These are phyloP conservation scores for Jaminaea rosea DNA, from an alignment of 1,284 basidiomycete genomes.

Conservation along the genomic window DNA sequence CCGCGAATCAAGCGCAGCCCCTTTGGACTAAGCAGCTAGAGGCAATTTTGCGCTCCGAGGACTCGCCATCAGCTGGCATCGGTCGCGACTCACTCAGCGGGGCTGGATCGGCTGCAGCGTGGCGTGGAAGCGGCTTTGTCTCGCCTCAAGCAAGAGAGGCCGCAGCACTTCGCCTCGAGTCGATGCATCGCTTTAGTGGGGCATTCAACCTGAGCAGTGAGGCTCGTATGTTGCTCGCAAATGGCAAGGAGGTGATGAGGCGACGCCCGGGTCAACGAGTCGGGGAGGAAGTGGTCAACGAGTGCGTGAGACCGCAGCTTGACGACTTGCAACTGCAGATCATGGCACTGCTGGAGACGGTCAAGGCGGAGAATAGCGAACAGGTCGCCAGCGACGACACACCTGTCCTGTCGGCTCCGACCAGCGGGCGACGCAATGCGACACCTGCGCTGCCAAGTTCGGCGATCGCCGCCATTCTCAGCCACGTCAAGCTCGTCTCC, in stretches of 20 bases:
- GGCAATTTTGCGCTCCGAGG: conserved; percentile 21
- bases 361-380: not conserved
- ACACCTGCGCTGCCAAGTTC: not conserved
- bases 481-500: conserved; percentile 5
- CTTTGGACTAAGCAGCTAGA: conserved; percentile 21
- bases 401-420: not conserved
- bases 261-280: conserved; percentile 22
- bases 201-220: conserved; percentile 28
- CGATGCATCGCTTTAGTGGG: conserved; percentile 16
- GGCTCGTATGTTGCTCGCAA: conserved; percentile 17
- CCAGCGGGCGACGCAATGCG: not conserved
- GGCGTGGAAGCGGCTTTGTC: conserved; percentile 47
- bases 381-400: not conserved
- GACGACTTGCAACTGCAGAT: not conserved
- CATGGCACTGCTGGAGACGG: not conserved
- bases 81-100: conserved; percentile 31
- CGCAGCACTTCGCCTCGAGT: conserved; percentile 18
- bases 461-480: not conserved
- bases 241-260: conserved; percentile 20
- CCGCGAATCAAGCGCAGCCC: not conserved
- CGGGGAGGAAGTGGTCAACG: conserved; percentile 3
- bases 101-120: conserved; percentile 42
- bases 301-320: conserved; percentile 1
- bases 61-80: conserved; percentile 25
- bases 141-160: conserved; percentile 35